Percentiles rank a stretch among this genome's conserved stretches.
Evolutionary conservation across 805 yeast genomes (phyloP).

Genomic region (Kuraishia cidri): DNA sequence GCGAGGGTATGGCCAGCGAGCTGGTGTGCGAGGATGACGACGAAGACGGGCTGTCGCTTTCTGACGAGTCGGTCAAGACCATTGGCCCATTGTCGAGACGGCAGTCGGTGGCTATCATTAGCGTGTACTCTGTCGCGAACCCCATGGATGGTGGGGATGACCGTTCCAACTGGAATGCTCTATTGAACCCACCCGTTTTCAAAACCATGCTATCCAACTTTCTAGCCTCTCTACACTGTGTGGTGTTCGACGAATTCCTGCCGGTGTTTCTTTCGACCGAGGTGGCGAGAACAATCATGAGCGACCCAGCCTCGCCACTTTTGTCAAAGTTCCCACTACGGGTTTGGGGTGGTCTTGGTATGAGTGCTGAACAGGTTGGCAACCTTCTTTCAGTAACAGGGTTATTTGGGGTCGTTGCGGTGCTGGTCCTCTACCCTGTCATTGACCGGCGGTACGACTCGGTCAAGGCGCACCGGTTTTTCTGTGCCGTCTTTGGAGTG

Average conservation of each 20-base stretch:
- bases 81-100: background rate
- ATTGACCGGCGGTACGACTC: slow-evolving; percentile 39
- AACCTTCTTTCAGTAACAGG: slow-evolving; percentile 42
- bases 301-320: slow-evolving; percentile 4
- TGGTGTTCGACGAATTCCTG: slow-evolving; percentile 45
- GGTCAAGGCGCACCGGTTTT: slow-evolving; percentile 28
- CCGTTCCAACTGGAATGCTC: slow-evolving; percentile 9
- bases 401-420: slow-evolving; percentile 38
- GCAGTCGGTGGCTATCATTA: background rate
- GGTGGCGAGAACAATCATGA: slow-evolving; percentile 2
- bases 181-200: slow-evolving; percentile 5
- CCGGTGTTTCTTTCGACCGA: slow-evolving; percentile 42
- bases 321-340: slow-evolving; percentile 36
- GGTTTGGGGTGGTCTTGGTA: slow-evolving; percentile 45
- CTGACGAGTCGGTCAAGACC: background rate
- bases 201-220: slow-evolving; percentile 21
- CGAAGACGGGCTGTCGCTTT: too few species aligned
- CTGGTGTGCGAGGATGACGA: background rate
- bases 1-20: background rate
- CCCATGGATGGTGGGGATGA: too few species aligned
- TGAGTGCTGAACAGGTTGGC: slow-evolving; percentile 37
- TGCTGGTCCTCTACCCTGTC: slow-evolving; percentile 40
- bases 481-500: slow-evolving; percentile 32
- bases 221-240: slow-evolving; percentile 33
- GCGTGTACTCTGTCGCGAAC: slow-evolving; percentile 1